Percentiles rank a stretch among this genome's conserved stretches.
phyloP scores from a whole-genome alignment of 1,139 yeast genomes.

The Yamadazyma jaroonii region DNA sequence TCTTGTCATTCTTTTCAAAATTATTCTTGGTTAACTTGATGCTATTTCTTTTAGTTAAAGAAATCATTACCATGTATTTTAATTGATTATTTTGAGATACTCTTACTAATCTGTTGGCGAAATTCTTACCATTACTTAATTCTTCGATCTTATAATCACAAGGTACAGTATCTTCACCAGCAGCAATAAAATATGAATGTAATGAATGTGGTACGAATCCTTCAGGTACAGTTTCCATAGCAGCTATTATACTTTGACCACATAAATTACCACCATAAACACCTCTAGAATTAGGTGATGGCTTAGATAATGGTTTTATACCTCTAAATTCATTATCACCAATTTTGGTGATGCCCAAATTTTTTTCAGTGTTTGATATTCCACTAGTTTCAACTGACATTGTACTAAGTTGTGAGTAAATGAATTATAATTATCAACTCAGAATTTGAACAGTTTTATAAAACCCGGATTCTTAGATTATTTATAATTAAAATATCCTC shows the following conservation, averaged over 20 bases:
- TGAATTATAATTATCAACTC: no score
- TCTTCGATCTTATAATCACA: constrained; percentile 32
- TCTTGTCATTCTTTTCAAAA: constrained; percentile 14
- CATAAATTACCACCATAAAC: constrained; percentile 43
- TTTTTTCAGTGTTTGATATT: constrained; percentile 8
- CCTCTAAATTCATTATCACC: constrained; percentile 26
- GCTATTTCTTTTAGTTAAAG: constrained; percentile 32
- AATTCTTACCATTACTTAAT: constrained; percentile 30
- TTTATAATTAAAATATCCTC: constrained; percentile 5
- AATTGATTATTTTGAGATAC: constrained; percentile 28
- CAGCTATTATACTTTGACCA: constrained; percentile 40
- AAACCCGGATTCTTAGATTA: not conserved
- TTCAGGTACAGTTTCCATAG: constrained; percentile 23
- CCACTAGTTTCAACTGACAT: constrained; percentile 12
- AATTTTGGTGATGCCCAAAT: constrained; percentile 22
- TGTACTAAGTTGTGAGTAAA: not conserved
- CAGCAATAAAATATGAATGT: constrained; percentile 39
- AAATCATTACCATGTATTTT: constrained; percentile 32
- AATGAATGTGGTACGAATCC: constrained; percentile 42
- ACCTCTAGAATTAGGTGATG: constrained; percentile 30
- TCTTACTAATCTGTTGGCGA: constrained; percentile 31
- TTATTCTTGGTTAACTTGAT: constrained; percentile 10
- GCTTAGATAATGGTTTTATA: constrained; percentile 30
- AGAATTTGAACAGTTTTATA: not conserved
- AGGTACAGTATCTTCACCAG: constrained; percentile 29